Evolutionary conservation across 2,329 filamentous ascomycete species (phyloP).

Genomic region (Hypoxylon sp.): DNA sequence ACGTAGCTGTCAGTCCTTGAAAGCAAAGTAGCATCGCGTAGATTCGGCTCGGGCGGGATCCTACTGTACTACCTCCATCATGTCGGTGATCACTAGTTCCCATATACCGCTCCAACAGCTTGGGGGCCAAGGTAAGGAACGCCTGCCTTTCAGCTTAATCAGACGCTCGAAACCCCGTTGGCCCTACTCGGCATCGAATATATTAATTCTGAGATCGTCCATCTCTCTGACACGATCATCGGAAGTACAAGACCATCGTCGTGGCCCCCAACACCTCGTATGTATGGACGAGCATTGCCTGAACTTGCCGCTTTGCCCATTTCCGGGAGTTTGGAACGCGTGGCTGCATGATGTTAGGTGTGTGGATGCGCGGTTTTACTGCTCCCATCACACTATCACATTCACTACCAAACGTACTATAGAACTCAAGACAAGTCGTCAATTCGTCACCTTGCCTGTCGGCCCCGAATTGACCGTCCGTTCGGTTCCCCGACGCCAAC

Average conservation of each 20-base stretch:
- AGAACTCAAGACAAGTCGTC: no score
- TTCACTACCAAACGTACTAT: no score
- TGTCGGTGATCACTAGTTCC: not conserved
- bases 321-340: conserved; percentile 38
- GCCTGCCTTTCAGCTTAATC: conserved; percentile 29
- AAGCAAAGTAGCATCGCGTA: conserved; percentile 17
- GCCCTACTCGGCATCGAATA: conserved; percentile 5
- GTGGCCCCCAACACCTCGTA: conserved; percentile 8
- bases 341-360: conserved; percentile 12
- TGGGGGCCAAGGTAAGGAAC: conserved; percentile 7
- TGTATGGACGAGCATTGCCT: conserved; percentile 8
- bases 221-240: conserved; percentile 18
- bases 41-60: conserved; percentile 10
- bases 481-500: conserved; percentile 14
- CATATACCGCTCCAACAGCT: not conserved
- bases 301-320: conserved; percentile 19
- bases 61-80: conserved; percentile 5
- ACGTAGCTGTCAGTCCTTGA: not conserved
- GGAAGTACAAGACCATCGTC: not conserved
- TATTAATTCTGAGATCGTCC: conserved; percentile 22
- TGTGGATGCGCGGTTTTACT: conserved; percentile 9
- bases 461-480: conserved; percentile 7
- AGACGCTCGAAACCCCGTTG: conserved; percentile 7
- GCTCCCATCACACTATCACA: conserved; percentile 45
- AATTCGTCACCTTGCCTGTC: conserved; percentile 29